Evolutionary conservation across 768 basidiomycete species (phyloP), one percentile per base, ranked within the genome.

Genomic region (Lactarius quietus): DNA sequence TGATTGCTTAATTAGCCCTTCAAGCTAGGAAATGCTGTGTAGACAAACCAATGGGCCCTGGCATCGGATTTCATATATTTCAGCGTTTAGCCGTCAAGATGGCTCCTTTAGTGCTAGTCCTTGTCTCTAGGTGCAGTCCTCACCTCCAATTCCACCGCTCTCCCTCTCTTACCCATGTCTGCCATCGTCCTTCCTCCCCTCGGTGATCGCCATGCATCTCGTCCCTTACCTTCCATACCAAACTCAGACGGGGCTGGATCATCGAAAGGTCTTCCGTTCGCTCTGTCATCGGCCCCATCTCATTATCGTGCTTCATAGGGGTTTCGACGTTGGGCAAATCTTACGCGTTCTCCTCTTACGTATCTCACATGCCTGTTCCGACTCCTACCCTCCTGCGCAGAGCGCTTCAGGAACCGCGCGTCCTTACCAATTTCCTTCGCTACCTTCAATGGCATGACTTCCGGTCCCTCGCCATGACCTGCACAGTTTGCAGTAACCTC

Each of bases 381-480:
- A 62, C 71, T 57, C 70, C 67, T 28, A 61, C 66, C 20, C 64
- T 74, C 26, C 67, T 75, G 57, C 63, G 71, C 26, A 59, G 68
- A 15, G 65, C 76, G 0, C 72, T 81, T 3, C 72, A 72, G 28
- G 70, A 78, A 8, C 79, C 81, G 10, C 68, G 69, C 1, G 65
- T 80, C 23, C 72, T 83, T 23, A 59, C 70, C 23, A 54, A 60
- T 14, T 57, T 83, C 4, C 71, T 82, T 48, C 69, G 39, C 29
- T 70, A 69, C 36, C 28, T 74, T 3, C n/a, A 67, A 20, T 83
- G 81, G 78, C 65, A 62, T 33, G 80, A 82, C 70, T 77, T 83
- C 65, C 73, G 75, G 51, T 72, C 78, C 23, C 73, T 83, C 60
- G 72, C 74, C 28, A 71, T 73, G 45, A 77, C 79, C 10, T 79